Evolutionary conservation across 176 grass and related monocot genomes (phyloP).

Genomic region (Urochloa ruziziensis): DNA sequence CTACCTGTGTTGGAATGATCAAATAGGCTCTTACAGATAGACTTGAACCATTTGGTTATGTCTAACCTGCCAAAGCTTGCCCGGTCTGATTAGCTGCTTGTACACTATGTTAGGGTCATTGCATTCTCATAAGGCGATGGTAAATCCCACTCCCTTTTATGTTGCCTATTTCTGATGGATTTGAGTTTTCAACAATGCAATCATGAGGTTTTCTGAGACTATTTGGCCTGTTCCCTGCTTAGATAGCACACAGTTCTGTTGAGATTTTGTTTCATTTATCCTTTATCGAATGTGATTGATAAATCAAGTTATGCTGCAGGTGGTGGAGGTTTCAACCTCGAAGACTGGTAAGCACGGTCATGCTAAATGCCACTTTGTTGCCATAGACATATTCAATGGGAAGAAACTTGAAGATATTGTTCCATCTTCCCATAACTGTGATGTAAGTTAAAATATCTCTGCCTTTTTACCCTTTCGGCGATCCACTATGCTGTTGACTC

Average conservation of each 20-base stretch:
- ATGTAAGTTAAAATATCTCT: constrained; percentile 51
- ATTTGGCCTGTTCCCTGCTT: background rate
- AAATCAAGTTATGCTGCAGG: constrained; percentile 42
- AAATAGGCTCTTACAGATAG: background rate
- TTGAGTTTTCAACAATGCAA: background rate
- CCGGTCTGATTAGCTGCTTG: background rate
- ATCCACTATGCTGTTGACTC: background rate
- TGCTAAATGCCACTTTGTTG: constrained; percentile 95
- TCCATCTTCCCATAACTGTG: constrained; percentile 95
- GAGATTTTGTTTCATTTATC: background rate
- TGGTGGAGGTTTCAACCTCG: constrained; percentile 95
- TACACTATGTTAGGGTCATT: background rate
- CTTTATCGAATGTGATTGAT: background rate
- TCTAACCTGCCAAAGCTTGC: background rate
- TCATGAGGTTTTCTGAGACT: background rate
- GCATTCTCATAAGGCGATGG: background rate
- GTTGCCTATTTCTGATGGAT: background rate
- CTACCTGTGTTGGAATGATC: background rate
- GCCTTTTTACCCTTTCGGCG: constrained; percentile 25
- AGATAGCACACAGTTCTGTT: background rate
- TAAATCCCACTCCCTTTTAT: background rate
- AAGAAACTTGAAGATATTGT: constrained; percentile 99
- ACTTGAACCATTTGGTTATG: background rate
- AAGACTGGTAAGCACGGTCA: constrained; percentile 98
- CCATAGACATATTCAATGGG: constrained; percentile 89